phyloP scores from a whole-genome alignment of 306 rosid species.

The Glycine latifolia region DNA sequence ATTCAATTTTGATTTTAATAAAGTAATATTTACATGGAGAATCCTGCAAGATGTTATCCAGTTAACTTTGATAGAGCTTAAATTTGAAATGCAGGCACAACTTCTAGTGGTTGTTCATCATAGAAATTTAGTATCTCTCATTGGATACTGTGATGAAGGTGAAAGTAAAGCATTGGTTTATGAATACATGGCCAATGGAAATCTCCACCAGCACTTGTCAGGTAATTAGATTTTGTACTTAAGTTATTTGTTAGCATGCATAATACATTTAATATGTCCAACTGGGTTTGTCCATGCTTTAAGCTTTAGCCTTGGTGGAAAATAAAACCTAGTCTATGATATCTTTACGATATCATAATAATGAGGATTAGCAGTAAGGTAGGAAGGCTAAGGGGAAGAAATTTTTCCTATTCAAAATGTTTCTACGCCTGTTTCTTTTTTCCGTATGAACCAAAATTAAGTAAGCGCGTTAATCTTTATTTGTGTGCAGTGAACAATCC shows the following conservation, averaged over 20 bases:
- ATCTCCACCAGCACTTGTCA: conserved; percentile 26
- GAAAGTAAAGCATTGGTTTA: conserved; percentile 36
- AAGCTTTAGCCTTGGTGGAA: neutral
- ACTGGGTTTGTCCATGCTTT: neutral
- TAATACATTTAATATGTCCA: neutral
- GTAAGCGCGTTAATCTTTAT: neutral
- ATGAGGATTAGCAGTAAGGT: too few relatives aligned
- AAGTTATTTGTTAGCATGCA: neutral
- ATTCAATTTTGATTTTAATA: too few relatives aligned
- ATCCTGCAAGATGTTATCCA: neutral
- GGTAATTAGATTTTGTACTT: neutral
- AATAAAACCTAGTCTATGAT: too few relatives aligned
- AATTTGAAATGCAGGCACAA: conserved; percentile 30
- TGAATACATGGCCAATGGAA: conserved; percentile 48
- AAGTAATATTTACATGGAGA: neutral
- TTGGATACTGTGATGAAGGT: conserved; percentile 45
- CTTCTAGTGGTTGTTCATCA: conserved; percentile 41
- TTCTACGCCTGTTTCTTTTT: neutral
- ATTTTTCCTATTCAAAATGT: too few relatives aligned
- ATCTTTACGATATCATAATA: too few relatives aligned
- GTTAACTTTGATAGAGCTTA: neutral
- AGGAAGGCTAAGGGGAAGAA: too few relatives aligned
- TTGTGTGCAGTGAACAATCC: conserved; percentile 21
- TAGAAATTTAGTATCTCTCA: conserved; percentile 43
- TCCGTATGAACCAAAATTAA: neutral